phyloP scores from a whole-genome alignment of 2,329 filamentous ascomycete genomes.

The Akanthomyces dipterigenus region DNA sequence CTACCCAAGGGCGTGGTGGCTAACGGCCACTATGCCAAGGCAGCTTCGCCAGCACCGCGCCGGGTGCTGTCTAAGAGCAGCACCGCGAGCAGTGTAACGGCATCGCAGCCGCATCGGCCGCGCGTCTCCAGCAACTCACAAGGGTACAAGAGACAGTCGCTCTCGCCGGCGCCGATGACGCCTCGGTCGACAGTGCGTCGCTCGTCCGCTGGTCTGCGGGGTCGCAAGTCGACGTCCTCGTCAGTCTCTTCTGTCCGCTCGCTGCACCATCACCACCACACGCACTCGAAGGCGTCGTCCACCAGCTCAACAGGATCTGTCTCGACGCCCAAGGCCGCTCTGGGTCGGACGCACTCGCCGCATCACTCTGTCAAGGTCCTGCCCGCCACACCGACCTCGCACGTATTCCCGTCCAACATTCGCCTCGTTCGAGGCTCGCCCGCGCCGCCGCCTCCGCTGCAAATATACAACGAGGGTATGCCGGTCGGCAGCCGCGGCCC shows the following conservation, averaged over 20 bases:
- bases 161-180: conserved; percentile 82
- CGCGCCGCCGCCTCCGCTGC: conserved; percentile 33
- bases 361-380: conserved; percentile 94
- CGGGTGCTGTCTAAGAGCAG: conserved; percentile 17
- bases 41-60: conserved; percentile 13
- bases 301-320: conserved; percentile 77
- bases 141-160: conserved; percentile 65
- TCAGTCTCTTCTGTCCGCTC: conserved; percentile 90
- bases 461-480: conserved; percentile 53
- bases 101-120: conserved; percentile 23
- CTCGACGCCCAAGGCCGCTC: conserved; percentile 61
- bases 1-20: conserved; percentile 45
- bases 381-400: conserved; percentile 73
- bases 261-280: conserved; percentile 78
- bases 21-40: conserved; percentile 40
- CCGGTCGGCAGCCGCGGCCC: conserved; percentile 38
- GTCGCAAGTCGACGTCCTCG: conserved; percentile 91
- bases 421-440: conserved; percentile 64
- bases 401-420: conserved; percentile 76
- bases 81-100: conserved; percentile 19
- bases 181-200: conserved; percentile 81
- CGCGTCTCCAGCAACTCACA: conserved; percentile 26
- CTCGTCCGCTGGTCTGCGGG: conserved; percentile 74
- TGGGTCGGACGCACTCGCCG: conserved; percentile 62
- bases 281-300: conserved; percentile 90